These are phyloP conservation scores for Volvox reticuliferus DNA, from an alignment of 139 green algal genomes.

Conservation along the genomic window DNA sequence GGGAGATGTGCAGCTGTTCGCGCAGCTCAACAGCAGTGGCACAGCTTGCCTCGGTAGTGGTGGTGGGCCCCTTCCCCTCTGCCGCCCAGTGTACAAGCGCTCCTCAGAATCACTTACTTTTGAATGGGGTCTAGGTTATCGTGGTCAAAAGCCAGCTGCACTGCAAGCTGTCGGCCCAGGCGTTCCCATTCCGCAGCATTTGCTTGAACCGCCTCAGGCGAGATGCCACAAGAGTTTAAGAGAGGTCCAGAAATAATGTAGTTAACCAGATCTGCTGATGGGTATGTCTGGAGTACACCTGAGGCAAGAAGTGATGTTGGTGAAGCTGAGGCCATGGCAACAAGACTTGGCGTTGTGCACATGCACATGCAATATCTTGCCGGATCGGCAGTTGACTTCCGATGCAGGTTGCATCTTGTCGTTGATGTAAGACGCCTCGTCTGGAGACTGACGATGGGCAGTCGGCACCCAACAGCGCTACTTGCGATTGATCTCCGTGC, in stretches of 20 bases:
- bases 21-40: too few species aligned
- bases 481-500: too few species aligned
- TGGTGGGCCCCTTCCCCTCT: too few species aligned
- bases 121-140: constrained; percentile 51
- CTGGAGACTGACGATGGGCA: too few species aligned
- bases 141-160: constrained; percentile 62
- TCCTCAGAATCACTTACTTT: constrained; percentile 18
- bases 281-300: background rate
- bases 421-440: too few species aligned
- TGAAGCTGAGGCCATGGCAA: background rate
- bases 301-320: background rate
- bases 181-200: constrained; percentile 61
- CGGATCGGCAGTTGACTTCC: too few species aligned
- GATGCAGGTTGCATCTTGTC: too few species aligned
- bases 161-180: constrained; percentile 58
- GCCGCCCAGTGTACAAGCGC: too few species aligned
- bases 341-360: background rate
- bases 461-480: too few species aligned
- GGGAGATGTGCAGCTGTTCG: too few species aligned
- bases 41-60: too few species aligned
- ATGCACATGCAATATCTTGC: too few species aligned
- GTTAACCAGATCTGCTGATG: constrained; percentile 48
- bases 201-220: constrained; percentile 48
- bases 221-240: constrained; percentile 65
- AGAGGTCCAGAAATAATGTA: constrained; percentile 79